Percentiles rank a stretch among this genome's conserved stretches.
Conservation (phyloP, 2,329 filamentous ascomycete genomes). For the Pestalotiopsis fici region DNA sequence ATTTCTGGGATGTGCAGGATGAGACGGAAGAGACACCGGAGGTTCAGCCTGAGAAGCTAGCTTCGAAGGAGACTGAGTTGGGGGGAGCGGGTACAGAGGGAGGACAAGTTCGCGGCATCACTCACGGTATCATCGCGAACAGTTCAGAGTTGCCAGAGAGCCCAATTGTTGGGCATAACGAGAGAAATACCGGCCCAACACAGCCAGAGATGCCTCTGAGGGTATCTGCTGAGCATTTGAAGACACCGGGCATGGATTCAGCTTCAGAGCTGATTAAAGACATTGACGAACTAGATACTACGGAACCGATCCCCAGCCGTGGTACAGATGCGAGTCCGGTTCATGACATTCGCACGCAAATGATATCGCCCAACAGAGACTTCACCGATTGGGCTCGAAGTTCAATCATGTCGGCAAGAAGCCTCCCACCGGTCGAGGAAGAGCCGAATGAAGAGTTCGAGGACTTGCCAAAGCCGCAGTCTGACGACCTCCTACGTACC, state of each 20-base stretch:
- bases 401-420: conserved; percentile 33
- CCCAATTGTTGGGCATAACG: conserved; percentile 9
- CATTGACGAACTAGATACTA: conserved; percentile 27
- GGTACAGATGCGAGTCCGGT: background rate
- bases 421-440: conserved; percentile 54
- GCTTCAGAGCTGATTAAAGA: conserved; percentile 24
- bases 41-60: background rate
- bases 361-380: conserved; percentile 16
- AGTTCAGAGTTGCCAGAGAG: conserved; percentile 11
- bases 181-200: background rate
- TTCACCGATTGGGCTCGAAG: conserved; percentile 42
- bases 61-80: background rate
- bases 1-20: conserved; percentile 19
- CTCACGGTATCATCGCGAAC: conserved; percentile 9
- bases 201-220: background rate
- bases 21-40: conserved; percentile 13
- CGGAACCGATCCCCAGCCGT: conserved; percentile 18
- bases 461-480: conserved; percentile 21
- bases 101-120: conserved; percentile 13
- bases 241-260: conserved; percentile 3
- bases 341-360: background rate
- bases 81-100: conserved; percentile 6
- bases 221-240: conserved; percentile 3
- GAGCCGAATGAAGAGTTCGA: conserved; percentile 49
- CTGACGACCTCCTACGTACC: conserved; percentile 17